Base-by-base conservation (phyloP, 176 grass and related monocot genomes). In the Oryza meridionalis region DNA sequence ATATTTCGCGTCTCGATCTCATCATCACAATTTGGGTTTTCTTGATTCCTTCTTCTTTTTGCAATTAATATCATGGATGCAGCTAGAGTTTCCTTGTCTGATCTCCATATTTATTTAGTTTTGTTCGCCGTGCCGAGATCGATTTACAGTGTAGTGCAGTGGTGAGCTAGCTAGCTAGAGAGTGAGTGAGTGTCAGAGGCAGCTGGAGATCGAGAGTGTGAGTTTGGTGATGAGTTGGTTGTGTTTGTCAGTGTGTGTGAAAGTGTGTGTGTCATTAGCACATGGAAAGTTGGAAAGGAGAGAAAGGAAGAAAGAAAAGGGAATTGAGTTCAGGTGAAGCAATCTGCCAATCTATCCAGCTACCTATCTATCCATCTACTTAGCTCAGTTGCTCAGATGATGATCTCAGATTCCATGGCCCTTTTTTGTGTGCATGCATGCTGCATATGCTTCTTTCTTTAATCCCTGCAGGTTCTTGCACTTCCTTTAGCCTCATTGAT, bases 261-360 rank as follows among this genome's bases (percentile, higher is more conserved):
- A 70, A 80, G 91, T 67, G 74, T 83, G 40, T 83, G 55, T 88
- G 85, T 84, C 81, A 84, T 89, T 76, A 91, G 87, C 94, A 94
- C 82, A 88, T 90, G 89, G 79, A 92, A 94, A 94, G 87, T 71
- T 79, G 94, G 81, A 96, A 92, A 97, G 82, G 77, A 85, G 77
- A 85, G 77, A 81, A 67, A 61, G 85, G 65, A 85, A 83, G 65
- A 85, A 83, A 84, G 76, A 81, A 81, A 86, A 85, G 84, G 78
- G 85, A 85, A 83, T 90, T 94, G 92, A 90, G 91, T 90, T 90
- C 33, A 84, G 49, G 31, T 82, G 89, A 94, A 94, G 91, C 81
- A 88, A 94, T 88, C 38, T 40, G 6, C 35, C 35, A 37, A 40
- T 40, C 81, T 33, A 10, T 21, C 29, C 3, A 31, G 29, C 51